Evolutionary conservation across 768 basidiomycete genomes (phyloP).

Genomic region (Podaxis mareebaensis): DNA sequence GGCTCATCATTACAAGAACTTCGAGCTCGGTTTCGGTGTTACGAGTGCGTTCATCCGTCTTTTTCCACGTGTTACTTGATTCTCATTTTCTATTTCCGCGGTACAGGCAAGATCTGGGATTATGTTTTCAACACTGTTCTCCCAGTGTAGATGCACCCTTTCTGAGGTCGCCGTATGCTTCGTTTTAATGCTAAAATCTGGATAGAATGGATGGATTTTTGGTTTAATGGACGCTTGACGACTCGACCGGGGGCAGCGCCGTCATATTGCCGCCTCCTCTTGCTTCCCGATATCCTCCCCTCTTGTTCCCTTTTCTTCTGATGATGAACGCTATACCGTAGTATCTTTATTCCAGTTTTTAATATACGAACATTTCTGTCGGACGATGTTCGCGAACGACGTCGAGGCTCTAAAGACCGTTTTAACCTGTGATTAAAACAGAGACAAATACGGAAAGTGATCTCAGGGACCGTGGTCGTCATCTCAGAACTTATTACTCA

Average conservation of each 20-base stretch:
- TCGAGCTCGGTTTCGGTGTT: constrained; percentile 95
- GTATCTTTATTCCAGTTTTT: background rate
- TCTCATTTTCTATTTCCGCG: background rate
- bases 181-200: background rate
- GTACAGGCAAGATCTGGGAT: constrained; percentile 90
- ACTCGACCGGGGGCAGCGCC: background rate
- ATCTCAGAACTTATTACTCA: background rate
- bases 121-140: constrained; percentile 84
- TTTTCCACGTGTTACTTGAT: background rate
- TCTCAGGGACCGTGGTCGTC: background rate
- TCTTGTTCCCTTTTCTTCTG: background rate
- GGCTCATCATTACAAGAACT: constrained; percentile 98
- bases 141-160: constrained; percentile 45
- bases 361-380: background rate
- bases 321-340: background rate
- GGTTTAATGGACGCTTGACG: background rate
- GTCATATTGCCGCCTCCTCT: background rate
- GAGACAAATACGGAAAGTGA: background rate
- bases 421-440: background rate
- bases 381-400: background rate
- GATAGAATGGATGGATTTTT: background rate
- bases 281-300: background rate
- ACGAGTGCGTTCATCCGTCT: constrained; percentile 59
- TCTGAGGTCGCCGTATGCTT: background rate
- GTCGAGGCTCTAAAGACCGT: background rate